Conservation (phyloP, 495 filamentous ascomycete genomes). For the Neurospora sublineolata region DNA sequence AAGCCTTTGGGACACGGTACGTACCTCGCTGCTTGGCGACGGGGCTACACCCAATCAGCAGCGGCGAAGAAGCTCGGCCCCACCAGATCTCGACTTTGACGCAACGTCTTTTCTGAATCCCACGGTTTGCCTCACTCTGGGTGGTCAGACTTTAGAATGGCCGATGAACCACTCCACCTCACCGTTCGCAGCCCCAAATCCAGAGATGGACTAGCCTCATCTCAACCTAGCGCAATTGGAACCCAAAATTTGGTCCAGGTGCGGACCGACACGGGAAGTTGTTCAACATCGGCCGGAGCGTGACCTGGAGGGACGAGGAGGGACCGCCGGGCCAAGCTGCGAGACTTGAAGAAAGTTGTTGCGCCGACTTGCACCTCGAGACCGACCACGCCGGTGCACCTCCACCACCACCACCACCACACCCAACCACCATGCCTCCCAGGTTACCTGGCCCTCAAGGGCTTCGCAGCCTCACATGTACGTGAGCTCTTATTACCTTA, state of each 20-base stretch:
- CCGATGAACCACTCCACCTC: constrained; percentile 3
- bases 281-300: constrained; percentile 4
- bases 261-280: constrained; percentile 14
- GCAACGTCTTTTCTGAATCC: background rate
- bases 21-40: background rate
- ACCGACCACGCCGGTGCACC: background rate
- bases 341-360: constrained; percentile 5
- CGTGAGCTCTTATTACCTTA: constrained; percentile 6
- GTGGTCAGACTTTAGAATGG: constrained; percentile 4
- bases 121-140: background rate
- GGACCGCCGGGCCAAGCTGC: constrained; percentile 4
- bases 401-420: constrained; percentile 1
- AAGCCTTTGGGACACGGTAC: background rate
- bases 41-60: background rate
- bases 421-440: constrained; percentile 52
- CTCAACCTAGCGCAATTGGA: constrained; percentile 7
- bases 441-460: constrained; percentile 55
- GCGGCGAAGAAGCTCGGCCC: background rate
- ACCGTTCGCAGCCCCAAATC: background rate
- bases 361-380: background rate
- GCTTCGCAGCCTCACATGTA: constrained; percentile 52
- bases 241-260: constrained; percentile 20
- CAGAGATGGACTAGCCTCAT: background rate
- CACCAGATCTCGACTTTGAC: background rate
- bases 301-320: constrained; percentile 10